Evolutionary conservation across 306 rosid species (phyloP).

Genomic region (Acmispon strigosus): DNA sequence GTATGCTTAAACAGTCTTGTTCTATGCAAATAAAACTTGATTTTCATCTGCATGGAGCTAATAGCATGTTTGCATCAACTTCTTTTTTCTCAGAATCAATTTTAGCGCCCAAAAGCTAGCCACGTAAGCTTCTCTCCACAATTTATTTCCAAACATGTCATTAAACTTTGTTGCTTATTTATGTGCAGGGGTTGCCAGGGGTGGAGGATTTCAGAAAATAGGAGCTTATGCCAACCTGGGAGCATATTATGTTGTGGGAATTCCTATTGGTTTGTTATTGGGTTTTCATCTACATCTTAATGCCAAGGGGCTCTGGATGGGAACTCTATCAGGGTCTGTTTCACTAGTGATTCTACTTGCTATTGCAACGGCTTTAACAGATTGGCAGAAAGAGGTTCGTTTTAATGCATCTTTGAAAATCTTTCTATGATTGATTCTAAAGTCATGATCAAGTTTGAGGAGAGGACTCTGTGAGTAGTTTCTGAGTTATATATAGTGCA

Average conservation of each 20-base stretch:
- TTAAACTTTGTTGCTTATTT: not conserved
- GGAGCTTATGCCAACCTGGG: slow-evolving; percentile 49
- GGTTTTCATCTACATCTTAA: slow-evolving; percentile 26
- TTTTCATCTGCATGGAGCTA: not conserved
- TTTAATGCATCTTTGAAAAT: not conserved
- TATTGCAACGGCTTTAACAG: slow-evolving; percentile 25
- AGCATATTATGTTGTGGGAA: slow-evolving; percentile 43
- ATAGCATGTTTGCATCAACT: too few relatives aligned
- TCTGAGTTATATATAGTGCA: too few relatives aligned
- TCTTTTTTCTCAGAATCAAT: too few relatives aligned
- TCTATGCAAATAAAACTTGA: not conserved
- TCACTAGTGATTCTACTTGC: slow-evolving; percentile 21
- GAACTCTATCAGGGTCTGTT: slow-evolving; percentile 32
- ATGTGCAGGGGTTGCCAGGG: slow-evolving; percentile 35
- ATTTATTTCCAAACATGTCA: too few relatives aligned
- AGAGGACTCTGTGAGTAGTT: too few relatives aligned
- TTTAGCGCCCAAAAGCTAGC: too few relatives aligned
- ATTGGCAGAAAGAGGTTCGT: slow-evolving; percentile 42
- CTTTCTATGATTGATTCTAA: not conserved
- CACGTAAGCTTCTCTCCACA: too few relatives aligned
- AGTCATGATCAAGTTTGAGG: too few relatives aligned
- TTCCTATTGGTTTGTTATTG: slow-evolving; percentile 25
- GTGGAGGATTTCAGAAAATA: slow-evolving; percentile 37
- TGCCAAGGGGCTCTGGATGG: slow-evolving; percentile 45
- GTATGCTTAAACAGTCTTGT: not conserved